Evolutionary conservation across 2,329 filamentous ascomycete genomes (phyloP).

Genomic region (Catunica adiposa): DNA sequence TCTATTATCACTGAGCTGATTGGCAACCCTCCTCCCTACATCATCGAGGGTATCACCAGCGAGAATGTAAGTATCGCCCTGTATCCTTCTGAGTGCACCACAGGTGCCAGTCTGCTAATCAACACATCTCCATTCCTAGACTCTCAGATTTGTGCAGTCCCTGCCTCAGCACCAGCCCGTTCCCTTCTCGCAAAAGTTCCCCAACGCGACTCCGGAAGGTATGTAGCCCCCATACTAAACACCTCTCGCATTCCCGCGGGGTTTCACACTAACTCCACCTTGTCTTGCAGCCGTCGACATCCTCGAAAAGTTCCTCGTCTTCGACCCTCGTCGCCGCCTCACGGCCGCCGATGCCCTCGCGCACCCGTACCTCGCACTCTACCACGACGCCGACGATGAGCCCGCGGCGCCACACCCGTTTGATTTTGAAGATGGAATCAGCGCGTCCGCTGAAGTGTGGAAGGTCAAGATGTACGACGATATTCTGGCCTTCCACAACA

Average conservation of each 20-base stretch:
- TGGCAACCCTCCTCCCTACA: slow-evolving; percentile 91
- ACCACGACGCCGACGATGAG: slow-evolving; percentile 95
- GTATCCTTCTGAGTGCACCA: not conserved
- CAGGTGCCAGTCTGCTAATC: not conserved
- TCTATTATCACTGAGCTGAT: slow-evolving; percentile 97
- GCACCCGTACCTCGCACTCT: slow-evolving; percentile 87
- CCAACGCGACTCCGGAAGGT: slow-evolving; percentile 80
- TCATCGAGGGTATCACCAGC: slow-evolving; percentile 95
- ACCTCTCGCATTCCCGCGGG: not conserved
- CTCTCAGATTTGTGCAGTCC: slow-evolving; percentile 90
- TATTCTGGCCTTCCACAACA: slow-evolving; percentile 96
- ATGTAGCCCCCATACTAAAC: slow-evolving; percentile 19
- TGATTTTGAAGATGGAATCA: slow-evolving; percentile 97
- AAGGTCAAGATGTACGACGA: slow-evolving; percentile 95
- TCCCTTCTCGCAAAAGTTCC: slow-evolving; percentile 77
- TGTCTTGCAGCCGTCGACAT: slow-evolving; percentile 60
- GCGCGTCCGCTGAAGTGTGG: slow-evolving; percentile 97
- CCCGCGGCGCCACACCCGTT: slow-evolving; percentile 94
- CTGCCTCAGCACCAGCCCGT: slow-evolving; percentile 87
- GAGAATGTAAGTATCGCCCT: slow-evolving; percentile 58
- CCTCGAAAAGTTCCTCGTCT: slow-evolving; percentile 92
- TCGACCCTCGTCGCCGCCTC: slow-evolving; percentile 92
- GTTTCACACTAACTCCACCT: not conserved
- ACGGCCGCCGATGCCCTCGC: slow-evolving; percentile 71
- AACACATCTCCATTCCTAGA: slow-evolving; percentile 35